Base-by-base conservation (phyloP, 1,139 yeast genomes). In the Taphrina flavorubra region DNA sequence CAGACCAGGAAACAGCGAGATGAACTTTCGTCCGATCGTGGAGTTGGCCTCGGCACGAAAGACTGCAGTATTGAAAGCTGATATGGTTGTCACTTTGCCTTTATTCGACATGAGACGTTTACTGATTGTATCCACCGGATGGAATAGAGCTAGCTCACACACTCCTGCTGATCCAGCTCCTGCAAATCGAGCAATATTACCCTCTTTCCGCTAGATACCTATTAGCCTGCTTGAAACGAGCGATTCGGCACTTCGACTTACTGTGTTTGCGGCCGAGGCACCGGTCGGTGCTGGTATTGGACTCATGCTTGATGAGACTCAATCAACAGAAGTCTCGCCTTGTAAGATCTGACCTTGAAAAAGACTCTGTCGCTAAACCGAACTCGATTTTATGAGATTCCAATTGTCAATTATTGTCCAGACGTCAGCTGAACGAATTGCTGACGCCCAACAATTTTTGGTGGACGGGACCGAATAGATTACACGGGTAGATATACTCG, bases 81-180 rank as follows among this genome's bases (percentile, higher is more conserved):
- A 71, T 20, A 84, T 77, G 47, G 86, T 82, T 55, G 89, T 78
- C 73, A 92, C 78, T 73, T 79, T 87, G 68, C 96, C 88, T 74
- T 88, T 90, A 83, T 94, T 94, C 70, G 97, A 89, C 99, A 94
- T 94, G 78, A 94, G 85, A 81, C 99, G 88, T 83, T 94, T 94
- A 74, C 99, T 92, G 76, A 92, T 90, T 69, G 99, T 94, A 81
- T 94, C 99, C 58, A 76, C 98, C 34, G 99, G 99, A 80, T 94
- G 99, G 86, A 94, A 94, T 51, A 95, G 96, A 71, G 90, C 96
- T 75, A 94, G 88, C 80, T 94, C 99, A 77, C 96, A 86, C 77
- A 94, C 90, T 75, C 99, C 99, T 47, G 99, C 99, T 46, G 97
- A 85, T 36, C 98, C 99, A 40, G 98, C 92, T 59, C 99, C 99